Base-by-base conservation (phyloP, 176 grass and related monocot genomes). In the Carex kokanica region DNA sequence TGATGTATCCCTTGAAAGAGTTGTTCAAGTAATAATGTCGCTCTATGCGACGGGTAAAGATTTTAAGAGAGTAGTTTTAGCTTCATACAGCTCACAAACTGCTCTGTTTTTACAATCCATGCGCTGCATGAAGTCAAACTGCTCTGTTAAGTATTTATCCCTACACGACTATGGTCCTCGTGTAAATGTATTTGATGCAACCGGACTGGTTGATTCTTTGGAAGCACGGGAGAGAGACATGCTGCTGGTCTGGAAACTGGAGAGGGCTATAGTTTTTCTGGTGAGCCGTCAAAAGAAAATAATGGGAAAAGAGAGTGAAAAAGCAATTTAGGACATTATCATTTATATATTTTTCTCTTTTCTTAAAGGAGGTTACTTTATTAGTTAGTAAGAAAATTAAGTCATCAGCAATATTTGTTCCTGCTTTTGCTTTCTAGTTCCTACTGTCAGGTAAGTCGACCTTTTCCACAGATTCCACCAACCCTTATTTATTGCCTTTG, bases 171-270 rank as follows among this genome's bases (percentile, higher is more conserved):
- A 31, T 45, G 62, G 23, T 11, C 80, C 13, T 7, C 4, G 80
- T 53, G 32, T 38, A 82, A 1, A 13, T n/a, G 25, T 20, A 27
- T 29, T 55, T 47, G 60, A 9, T 53, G 61, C 18, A 40, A 32
- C 3, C 18, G 17, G 41, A 27, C 20, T 40, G 59, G 31, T 59
- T 40, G 17, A 63, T 82, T 82, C 80, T 82, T 82, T 82, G 80
- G 47, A 82, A 54, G 9, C 80, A 82, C 18, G 80, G 60, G 80
- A 82, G 40, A 82, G 80, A 64, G 80, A 82, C 80, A 54, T 68
- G 57, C 21, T 27, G 80, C 61, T 78, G 72, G 24, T 54, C 21
- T 16, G 45, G 47, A 3, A 6, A 0, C 36, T 38, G 36, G 34
- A 43, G 41, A 77, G 73, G 73, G 56, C 49, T 54, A 18, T 74